phyloP scores from a whole-genome alignment of 2,329 filamentous ascomycete species.

The Chrysosporium keratinophilum region DNA sequence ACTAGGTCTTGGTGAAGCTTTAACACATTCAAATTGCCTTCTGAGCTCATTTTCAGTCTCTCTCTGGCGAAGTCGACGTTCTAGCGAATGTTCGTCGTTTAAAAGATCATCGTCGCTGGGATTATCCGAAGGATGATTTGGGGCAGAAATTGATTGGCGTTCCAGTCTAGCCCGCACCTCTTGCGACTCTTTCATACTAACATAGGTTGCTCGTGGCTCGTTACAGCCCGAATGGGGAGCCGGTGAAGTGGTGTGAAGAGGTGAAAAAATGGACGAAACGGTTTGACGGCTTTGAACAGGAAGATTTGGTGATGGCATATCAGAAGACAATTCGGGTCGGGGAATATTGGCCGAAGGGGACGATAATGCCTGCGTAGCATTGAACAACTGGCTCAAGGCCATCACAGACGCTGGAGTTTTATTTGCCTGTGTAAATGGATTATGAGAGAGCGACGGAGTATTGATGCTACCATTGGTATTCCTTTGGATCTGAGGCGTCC shows the following conservation, averaged over 20 bases:
- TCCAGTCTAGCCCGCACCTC: constrained; percentile 29
- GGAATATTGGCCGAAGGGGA: constrained; percentile 34
- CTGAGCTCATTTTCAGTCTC: constrained; percentile 27
- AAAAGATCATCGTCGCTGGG: constrained; percentile 37
- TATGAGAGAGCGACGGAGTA: constrained; percentile 35
- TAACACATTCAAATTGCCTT: constrained; percentile 29
- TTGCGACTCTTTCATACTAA: constrained; percentile 40
- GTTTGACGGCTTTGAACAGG: constrained; percentile 33
- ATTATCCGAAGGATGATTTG: constrained; percentile 23
- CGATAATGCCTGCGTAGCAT: constrained; percentile 39
- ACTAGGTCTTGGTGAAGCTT: constrained; percentile 24
- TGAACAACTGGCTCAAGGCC: constrained; percentile 41
- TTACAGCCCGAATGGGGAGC: constrained; percentile 29
- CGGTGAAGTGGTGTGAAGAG: constrained; percentile 24
- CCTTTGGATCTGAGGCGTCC: constrained; percentile 27
- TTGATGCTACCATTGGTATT: constrained; percentile 22
- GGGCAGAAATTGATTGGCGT: constrained; percentile 28
- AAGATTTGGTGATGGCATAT: constrained; percentile 42
- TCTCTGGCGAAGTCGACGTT: constrained; percentile 27
- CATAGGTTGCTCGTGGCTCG: constrained; percentile 36
- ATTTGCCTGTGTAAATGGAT: constrained; percentile 33
- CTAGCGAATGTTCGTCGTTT: constrained; percentile 33
- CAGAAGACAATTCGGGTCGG: constrained; percentile 33
- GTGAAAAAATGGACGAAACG: constrained; percentile 29
- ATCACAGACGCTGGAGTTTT: constrained; percentile 32